These are phyloP conservation scores for Fagopyrum esculentum DNA, from an alignment of 148 eudicot genomes.

Conservation along the genomic window DNA sequence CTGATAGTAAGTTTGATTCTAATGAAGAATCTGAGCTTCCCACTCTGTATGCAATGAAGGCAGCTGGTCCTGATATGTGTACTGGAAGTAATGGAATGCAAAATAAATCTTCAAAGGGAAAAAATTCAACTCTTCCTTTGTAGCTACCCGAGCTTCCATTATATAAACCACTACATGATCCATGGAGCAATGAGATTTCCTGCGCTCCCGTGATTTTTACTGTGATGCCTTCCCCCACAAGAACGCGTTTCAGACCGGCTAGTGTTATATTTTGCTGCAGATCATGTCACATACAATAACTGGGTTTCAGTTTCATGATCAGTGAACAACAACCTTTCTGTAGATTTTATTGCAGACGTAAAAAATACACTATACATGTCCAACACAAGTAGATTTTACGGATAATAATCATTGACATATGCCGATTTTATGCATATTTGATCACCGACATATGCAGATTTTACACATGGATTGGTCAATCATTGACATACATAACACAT, in stretches of 20 bases:
- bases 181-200: conserved; percentile 31
- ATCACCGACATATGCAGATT: no score
- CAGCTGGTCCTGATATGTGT: conserved; percentile 41
- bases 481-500: background rate
- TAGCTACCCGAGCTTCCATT: conserved; percentile 16
- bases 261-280: conserved; percentile 40
- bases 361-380: background rate
- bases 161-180: conserved; percentile 22
- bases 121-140: conserved; percentile 11
- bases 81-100: conserved; percentile 39
- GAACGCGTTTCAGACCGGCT: conserved; percentile 42
- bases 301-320: background rate
- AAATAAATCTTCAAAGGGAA: conserved; percentile 20
- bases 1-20: conserved; percentile 21
- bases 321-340: background rate
- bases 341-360: background rate
- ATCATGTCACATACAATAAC: conserved; percentile 8
- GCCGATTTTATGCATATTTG: no score
- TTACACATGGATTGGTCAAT: no score
- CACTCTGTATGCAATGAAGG: conserved; percentile 36
- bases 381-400: background rate
- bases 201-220: conserved; percentile 40
- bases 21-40: conserved; percentile 24
- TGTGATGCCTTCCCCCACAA: conserved; percentile 51
- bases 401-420: background rate